Base-by-base conservation (phyloP, 371 early-diverging fungal species). In the Vairimorpha apis region DNA sequence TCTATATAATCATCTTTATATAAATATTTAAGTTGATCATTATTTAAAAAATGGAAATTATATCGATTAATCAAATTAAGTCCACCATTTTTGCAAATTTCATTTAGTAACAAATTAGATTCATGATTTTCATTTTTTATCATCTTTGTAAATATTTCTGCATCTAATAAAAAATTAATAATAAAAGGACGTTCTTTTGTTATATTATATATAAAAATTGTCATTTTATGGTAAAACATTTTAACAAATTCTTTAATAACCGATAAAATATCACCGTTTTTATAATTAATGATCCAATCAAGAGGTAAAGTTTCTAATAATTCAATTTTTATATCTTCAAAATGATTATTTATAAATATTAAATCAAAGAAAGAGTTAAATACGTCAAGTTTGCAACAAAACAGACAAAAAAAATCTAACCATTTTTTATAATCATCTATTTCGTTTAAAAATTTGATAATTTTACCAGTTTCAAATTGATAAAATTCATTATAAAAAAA, bases 331-430 rank as follows among this genome's bases (percentile, higher is more conserved):
- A 62, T 55, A 49, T 76, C 65, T 12, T 45, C 27, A 60, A 70
- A 65, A 27, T 32, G 14, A 5, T 69, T 38, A 45, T 65, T 59
- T 32, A 65, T 59, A 66, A 76, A 58, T 12, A 76, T 30, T 16
- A 33, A 5, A 18, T 29, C 8, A 45, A 75, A 69, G 51, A 75
- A 75, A 2, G 49, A 8, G 37, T 47, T 65, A 65, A 75, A 75
- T n/a, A 75, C 64, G 0, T 75, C 75, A 27, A 47, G 55, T 44
- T 75, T 75, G 18, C 68, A 64, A 35, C 64, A 47, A 55, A 69
- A 69, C 25, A 75, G 14, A 3, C 35, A 25, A 58, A 69, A 75
- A 55, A 64, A 75, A 30, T 75, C 56, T 18, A 64, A 35, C 65
- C 69, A 75, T 32, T 67, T 51, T 37, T 65, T 70, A 45, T 59